Base-by-base conservation (phyloP, 1,284 basidiomycete genomes). In the Fomitopsis palustris region DNA sequence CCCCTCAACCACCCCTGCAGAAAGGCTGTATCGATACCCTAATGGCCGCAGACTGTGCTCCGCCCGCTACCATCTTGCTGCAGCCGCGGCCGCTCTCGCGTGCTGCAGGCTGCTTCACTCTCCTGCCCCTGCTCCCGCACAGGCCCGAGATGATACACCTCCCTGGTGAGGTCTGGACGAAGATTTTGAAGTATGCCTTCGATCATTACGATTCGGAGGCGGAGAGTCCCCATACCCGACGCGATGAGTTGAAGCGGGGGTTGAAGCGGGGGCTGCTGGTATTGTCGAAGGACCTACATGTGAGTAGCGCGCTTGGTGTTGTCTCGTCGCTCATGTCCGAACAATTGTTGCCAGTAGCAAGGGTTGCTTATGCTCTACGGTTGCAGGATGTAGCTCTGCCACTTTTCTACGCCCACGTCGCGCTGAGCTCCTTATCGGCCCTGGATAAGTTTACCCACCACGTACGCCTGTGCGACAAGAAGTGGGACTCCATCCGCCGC, bases 401-500 rank as follows among this genome's bases (percentile, higher is more conserved):
- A 8, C 74, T 92, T 45, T 77, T 92, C 54, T 93, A 92, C 69
- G 74, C 81, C 17, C 75, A 77, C 37, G 81, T 90, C 16, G 72
- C 74, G 33, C 71, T 92, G 39, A 71, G 71, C 9, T 75, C 76
- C 5, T 66, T 83, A 10, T 59, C 70, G 17, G 74, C 80, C 9
- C 75, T 95, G 31, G 77, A 83, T 57, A 78, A 75, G 51, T 86
- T 95, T 61, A 77, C 83, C 9, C 63, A 74, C 25, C 78, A 77
- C 25, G 77, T 95, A 3, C 74, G 79, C 59, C 65, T 68, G 21
- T 86, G 87, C 19, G 93, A 95, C 64, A 79, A 85, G 65, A 83
- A 82, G 67, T 95, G 93, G 93, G 91, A 93, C 66, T 90, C 91
- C 57, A 86, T 95, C 60, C 83, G 90, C 55, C 81, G 92, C 45